Percentiles rank a stretch among this genome's conserved stretches.
phyloP scores from a whole-genome alignment of 768 basidiomycete species.

The Rhizopogon salebrosus region DNA sequence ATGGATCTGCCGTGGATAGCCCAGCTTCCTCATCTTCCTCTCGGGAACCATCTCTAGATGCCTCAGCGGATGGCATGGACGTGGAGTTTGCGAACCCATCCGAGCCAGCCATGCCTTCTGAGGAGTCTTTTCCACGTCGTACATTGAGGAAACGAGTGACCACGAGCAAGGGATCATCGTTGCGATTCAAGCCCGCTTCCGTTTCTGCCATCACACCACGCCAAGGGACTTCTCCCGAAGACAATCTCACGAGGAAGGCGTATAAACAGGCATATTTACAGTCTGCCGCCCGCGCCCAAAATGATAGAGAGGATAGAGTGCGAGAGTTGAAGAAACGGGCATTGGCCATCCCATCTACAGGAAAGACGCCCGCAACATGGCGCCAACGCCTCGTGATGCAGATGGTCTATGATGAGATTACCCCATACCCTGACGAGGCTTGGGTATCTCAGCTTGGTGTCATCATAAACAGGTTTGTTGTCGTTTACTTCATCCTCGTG shows the following conservation, averaged over 20 bases:
- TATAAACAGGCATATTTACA: constrained; percentile 18
- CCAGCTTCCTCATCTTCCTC: constrained; percentile 26
- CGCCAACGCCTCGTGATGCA: constrained; percentile 54
- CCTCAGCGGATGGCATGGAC: constrained; percentile 19
- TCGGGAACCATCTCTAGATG: constrained; percentile 27
- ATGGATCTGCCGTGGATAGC: constrained; percentile 22
- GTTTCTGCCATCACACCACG: constrained; percentile 19
- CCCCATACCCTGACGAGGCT: constrained; percentile 57
- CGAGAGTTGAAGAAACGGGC: constrained; percentile 27
- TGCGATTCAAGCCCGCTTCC: constrained; percentile 19
- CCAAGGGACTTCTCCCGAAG: constrained; percentile 21
- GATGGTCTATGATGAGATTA: constrained; percentile 62
- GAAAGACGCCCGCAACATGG: constrained; percentile 45
- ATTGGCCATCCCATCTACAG: constrained; percentile 28
- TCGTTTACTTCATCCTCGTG: background rate
- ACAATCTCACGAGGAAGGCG: constrained; percentile 21
- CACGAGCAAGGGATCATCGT: constrained; percentile 19
- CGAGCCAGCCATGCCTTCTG: constrained; percentile 19
- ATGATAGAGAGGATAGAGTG: constrained; percentile 26
- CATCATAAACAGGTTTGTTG: constrained; percentile 46
- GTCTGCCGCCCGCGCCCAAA: constrained; percentile 15
- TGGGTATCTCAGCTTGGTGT: constrained; percentile 59
- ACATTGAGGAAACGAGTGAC: constrained; percentile 22
- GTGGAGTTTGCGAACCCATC: constrained; percentile 17
- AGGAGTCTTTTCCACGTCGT: constrained; percentile 16